Evolutionary conservation across 768 basidiomycete species (phyloP).

Genomic region (Hypsizygus marmoreus): DNA sequence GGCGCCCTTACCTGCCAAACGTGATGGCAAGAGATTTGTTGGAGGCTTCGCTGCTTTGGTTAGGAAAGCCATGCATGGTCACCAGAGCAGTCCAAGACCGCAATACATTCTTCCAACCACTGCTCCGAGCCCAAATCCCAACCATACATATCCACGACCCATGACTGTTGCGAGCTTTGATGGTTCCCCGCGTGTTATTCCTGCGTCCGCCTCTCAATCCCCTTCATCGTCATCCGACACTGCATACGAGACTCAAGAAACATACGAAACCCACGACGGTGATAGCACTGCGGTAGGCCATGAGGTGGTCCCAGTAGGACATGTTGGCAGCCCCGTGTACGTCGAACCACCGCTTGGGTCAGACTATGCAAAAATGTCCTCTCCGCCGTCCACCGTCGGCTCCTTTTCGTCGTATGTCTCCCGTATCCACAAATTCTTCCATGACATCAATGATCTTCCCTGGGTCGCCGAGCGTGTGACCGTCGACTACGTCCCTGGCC

Average conservation of each 20-base stretch:
- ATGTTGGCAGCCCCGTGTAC: slow-evolving; percentile 23
- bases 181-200: not conserved
- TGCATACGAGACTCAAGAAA: slow-evolving; percentile 4
- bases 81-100: no score
- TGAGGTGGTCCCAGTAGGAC: slow-evolving; percentile 5
- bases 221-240: slow-evolving; percentile 8
- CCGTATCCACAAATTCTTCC: slow-evolving; percentile 31
- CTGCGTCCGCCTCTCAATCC: not conserved
- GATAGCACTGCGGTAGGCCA: slow-evolving; percentile 14
- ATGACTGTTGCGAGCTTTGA: not conserved
- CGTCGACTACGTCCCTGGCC: slow-evolving; percentile 32
- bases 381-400: slow-evolving; percentile 23
- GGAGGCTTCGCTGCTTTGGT: slow-evolving; percentile 9
- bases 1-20: not conserved
- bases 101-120: not conserved
- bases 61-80: slow-evolving; percentile 14
- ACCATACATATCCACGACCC: slow-evolving; percentile 1
- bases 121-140: no score
- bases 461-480: slow-evolving; percentile 37
- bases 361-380: slow-evolving; percentile 38
- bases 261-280: slow-evolving; percentile 7
- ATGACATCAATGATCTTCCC: slow-evolving; percentile 34
- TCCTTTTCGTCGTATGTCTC: slow-evolving; percentile 30
- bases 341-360: slow-evolving; percentile 28
- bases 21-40: slow-evolving; percentile 9